A percentile compares a stretch with the other conserved stretches of the same genome.
These are phyloP conservation scores for Zarea fungicola DNA, from an alignment of 2,329 filamentous ascomycete species.

Conservation along the genomic window DNA sequence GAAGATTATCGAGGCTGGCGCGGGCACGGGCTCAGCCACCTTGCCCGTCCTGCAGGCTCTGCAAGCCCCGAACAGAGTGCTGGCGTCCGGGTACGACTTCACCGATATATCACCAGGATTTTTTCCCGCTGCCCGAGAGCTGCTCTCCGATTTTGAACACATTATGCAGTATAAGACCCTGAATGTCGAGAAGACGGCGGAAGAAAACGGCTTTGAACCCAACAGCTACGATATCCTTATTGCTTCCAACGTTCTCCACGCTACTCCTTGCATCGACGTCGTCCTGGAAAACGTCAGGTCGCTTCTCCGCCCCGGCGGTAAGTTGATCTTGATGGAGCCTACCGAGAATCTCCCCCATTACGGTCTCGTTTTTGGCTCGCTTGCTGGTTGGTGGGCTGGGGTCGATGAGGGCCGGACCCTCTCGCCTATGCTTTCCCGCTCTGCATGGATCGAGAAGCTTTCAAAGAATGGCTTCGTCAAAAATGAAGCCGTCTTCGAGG, in stretches of 20 bases:
- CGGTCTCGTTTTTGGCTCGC: constrained; percentile 25
- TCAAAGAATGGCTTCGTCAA: constrained; percentile 14
- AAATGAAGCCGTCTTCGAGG: constrained; percentile 10
- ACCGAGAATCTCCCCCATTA: constrained; percentile 20
- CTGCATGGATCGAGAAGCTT: constrained; percentile 13
- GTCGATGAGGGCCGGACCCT: constrained; percentile 20
- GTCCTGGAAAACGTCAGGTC: constrained; percentile 17
- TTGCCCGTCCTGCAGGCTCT: constrained; percentile 28
- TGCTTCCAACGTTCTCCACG: constrained; percentile 34
- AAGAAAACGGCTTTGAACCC: constrained; percentile 26
- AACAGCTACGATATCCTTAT: constrained; percentile 34
- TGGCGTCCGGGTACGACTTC: constrained; percentile 32
- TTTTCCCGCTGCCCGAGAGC: constrained; percentile 31
- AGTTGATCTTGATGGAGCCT: constrained; percentile 38
- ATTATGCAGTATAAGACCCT: constrained; percentile 20
- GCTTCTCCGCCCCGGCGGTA: constrained; percentile 39
- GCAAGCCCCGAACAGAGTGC: constrained; percentile 13
- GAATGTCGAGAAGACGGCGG: constrained; percentile 23
- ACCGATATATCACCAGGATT: constrained; percentile 39
- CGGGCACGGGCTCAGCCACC: constrained; percentile 39
- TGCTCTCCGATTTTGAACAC: constrained; percentile 20
- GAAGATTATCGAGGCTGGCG: constrained; percentile 37
- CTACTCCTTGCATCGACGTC: constrained; percentile 21
- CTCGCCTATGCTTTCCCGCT: constrained; percentile 12
- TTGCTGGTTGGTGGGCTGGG: constrained; percentile 34